These are phyloP conservation scores for Phytophthora cryptogea DNA, from an alignment of 352 stramenopile species.

Conservation along the genomic window DNA sequence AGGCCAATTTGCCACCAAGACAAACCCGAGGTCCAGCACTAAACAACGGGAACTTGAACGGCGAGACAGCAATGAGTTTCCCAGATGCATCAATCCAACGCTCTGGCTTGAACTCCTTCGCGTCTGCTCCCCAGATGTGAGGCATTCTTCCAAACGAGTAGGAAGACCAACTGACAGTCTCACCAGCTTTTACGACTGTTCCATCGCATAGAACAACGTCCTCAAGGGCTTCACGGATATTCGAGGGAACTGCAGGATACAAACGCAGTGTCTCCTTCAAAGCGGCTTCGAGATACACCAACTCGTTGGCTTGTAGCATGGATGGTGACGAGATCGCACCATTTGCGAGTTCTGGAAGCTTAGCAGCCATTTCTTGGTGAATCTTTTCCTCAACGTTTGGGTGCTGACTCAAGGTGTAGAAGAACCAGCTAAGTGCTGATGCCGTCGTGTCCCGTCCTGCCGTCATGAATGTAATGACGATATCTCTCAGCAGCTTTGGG, in stretches of 20 bases:
- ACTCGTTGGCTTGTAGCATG: conserved; percentile 26
- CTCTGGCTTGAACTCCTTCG: conserved; percentile 46
- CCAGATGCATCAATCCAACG: conserved; percentile 41
- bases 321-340: conserved; percentile 12
- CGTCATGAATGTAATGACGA: conserved; percentile 79
- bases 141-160: conserved; percentile 46
- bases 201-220: conserved; percentile 52
- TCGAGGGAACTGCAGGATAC: conserved; percentile 31
- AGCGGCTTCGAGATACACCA: conserved; percentile 50
- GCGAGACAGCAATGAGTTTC: conserved; percentile 36
- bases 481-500: conserved; percentile 53
- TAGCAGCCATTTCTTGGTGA: conserved; percentile 34
- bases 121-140: conserved; percentile 48
- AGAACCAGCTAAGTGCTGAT: conserved; percentile 66
- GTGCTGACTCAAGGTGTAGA: conserved; percentile 56
- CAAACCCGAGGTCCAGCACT: conserved; percentile 51
- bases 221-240: conserved; percentile 35
- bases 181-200: conserved; percentile 34
- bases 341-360: conserved; percentile 23
- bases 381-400: conserved; percentile 46
- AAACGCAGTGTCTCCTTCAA: conserved; percentile 44
- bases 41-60: conserved; percentile 57
- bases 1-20: conserved; percentile 45
- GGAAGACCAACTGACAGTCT: conserved; percentile 34
- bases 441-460: conserved; percentile 74